These are phyloP conservation scores for Neonectria sp. DNA, from an alignment of 2,329 filamentous ascomycete genomes.

Conservation along the genomic window DNA sequence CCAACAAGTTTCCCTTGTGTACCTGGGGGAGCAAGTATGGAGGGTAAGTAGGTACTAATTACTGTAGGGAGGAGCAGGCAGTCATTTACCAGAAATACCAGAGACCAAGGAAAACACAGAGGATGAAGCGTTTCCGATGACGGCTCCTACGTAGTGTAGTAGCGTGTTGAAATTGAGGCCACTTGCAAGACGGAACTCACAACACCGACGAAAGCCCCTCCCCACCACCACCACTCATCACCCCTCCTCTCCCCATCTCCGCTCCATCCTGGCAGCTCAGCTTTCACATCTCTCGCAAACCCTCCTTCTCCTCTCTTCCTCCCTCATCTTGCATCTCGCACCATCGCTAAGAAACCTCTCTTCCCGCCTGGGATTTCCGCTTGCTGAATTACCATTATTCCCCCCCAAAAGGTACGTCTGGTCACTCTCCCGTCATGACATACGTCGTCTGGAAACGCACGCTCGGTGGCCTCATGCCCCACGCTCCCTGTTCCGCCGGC, in stretches of 20 bases:
- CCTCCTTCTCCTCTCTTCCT: not conserved
- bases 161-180: not conserved
- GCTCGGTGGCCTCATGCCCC: slow-evolving; percentile 46
- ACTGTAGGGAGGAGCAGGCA: not conserved
- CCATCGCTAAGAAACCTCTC: not conserved
- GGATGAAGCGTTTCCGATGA: not conserved
- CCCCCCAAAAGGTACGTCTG: not conserved
- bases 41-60: too few relatives aligned
- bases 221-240: not conserved
- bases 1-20: slow-evolving; percentile 11
- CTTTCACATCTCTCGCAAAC: not conserved
- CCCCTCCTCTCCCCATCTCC: not conserved
- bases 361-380: not conserved
- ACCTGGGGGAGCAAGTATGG: not conserved
- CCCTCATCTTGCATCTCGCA: not conserved
- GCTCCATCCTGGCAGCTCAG: not conserved
- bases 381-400: not conserved
- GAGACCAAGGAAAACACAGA: not conserved
- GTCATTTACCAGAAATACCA: not conserved
- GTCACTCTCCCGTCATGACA: slow-evolving; percentile 32
- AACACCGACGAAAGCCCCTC: not conserved
- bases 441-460: slow-evolving; percentile 33
- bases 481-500: slow-evolving; percentile 33
- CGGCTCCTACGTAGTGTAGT: not conserved
- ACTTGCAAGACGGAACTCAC: too few relatives aligned